Base-by-base conservation (phyloP, 2,329 filamentous ascomycete species). In the Xylariales sp. region DNA sequence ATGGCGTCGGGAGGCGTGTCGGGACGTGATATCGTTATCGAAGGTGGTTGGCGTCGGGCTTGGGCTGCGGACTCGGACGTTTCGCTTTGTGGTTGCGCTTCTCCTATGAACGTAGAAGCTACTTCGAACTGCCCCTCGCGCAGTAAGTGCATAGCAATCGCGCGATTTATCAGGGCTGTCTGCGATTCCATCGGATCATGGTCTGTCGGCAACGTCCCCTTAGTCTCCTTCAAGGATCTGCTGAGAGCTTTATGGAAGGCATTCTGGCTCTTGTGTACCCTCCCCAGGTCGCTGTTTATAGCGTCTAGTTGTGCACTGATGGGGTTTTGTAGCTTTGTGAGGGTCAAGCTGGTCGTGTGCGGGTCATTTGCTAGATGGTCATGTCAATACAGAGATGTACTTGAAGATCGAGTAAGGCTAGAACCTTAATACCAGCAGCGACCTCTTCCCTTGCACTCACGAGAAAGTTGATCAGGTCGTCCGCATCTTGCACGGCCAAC, bases 81-180 rank as follows among this genome's bases (percentile, higher is more conserved):
- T 8, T 71, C 67, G 50, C 64, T 63, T 23, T 73, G 72, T 10
- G 83, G 79, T 66, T 83, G 80, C 16, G 83, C 88, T 83, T 98
- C 96, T 14, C 86, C 83, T 56, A 97, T 88, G 74, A 99, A 97
- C 1, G 90, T 93, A 16, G 90, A 89, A 12, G 95, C 95, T 1
- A 97, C 94, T 28, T 86, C 86, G 79, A 99, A 99, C 77, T 97
- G 92, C 56, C 96, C 96, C 81, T 98, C 95, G 48, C 96, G 92
- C 46, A 99, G 86, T 28, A 99, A 87, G 77, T 99, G 96, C 94
- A 98, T 97, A 9, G 93, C 93, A 74, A 99, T 97, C 6, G 96
- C 95, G 64, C 94, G 89, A 81, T 97, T 97, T 77, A 98, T 93
- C 12, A 97, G 85, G 16, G 86, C 84, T 3, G 91, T 87, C 72